Evolutionary conservation across 1,284 basidiomycete genomes (phyloP).

Genomic region (Rhodotorula sp.): DNA sequence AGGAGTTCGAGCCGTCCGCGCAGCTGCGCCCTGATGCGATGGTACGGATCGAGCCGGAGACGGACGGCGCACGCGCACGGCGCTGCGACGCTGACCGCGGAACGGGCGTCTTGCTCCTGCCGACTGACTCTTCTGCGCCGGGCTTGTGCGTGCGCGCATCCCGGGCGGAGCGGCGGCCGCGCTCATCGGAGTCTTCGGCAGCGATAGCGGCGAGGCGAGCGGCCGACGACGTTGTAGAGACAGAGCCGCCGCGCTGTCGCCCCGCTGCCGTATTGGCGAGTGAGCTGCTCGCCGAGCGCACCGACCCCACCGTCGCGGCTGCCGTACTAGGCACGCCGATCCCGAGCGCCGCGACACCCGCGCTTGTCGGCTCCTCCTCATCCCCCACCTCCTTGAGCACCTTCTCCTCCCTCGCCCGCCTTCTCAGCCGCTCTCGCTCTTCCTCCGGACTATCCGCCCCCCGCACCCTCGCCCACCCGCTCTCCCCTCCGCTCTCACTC

Average conservation of each 20-base stretch:
- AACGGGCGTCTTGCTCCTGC: conserved; percentile 22
- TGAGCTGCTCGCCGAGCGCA: background rate
- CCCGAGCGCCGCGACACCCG: background rate
- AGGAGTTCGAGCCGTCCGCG: background rate
- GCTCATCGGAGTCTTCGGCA: conserved; percentile 1
- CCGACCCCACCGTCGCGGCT: background rate
- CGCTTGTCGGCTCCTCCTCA: background rate
- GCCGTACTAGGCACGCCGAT: background rate
- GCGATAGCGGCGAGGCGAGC: background rate
- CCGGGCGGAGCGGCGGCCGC: conserved; percentile 9
- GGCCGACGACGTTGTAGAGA: conserved; percentile 4
- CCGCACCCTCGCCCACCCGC: background rate
- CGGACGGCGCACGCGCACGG: background rate
- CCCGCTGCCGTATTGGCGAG: no score
- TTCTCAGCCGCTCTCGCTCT: background rate
- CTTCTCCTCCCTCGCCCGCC: background rate
- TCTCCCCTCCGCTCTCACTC: background rate
- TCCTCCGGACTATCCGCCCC: background rate
- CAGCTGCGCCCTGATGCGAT: conserved; percentile 3
- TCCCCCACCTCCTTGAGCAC: background rate
- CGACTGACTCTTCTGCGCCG: background rate
- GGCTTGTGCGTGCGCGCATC: background rate
- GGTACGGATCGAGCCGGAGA: conserved; percentile 18
- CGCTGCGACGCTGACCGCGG: background rate
- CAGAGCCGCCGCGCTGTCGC: background rate